These are phyloP conservation scores for Verbascum thapsus DNA, from an alignment of 257 asterid genomes.

Conservation along the genomic window DNA sequence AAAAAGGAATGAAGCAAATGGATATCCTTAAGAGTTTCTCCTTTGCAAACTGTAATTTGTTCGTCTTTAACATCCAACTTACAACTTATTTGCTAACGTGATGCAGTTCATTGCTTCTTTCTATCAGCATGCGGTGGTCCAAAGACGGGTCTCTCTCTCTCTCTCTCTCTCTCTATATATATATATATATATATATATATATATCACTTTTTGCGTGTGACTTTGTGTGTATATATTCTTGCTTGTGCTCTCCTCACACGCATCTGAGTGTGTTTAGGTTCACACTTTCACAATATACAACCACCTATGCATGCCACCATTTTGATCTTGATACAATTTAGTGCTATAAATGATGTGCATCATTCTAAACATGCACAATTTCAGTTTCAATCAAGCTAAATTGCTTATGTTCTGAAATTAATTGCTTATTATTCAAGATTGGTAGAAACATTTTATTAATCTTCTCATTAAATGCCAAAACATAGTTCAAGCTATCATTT, in stretches of 20 bases:
- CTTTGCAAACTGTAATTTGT: slow-evolving; percentile 15
- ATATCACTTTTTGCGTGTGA: no score
- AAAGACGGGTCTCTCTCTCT: slow-evolving; percentile 70
- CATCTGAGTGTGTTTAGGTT: slow-evolving; percentile 20
- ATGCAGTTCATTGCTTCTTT: slow-evolving; percentile 94
- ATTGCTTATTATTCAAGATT: neutral
- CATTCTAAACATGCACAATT: slow-evolving; percentile 13
- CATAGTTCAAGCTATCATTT: slow-evolving; percentile 4
- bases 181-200: no score
- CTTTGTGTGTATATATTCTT: neutral
- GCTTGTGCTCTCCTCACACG: slow-evolving; percentile 1
- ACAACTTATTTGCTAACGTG: slow-evolving; percentile 22
- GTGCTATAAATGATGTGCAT: neutral
- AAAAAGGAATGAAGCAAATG: slow-evolving; percentile 5
- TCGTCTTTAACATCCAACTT: slow-evolving; percentile 17
- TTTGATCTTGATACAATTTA: neutral
- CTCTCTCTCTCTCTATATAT: slow-evolving; percentile 19
- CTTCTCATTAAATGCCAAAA: neutral
- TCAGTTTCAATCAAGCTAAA: slow-evolving; percentile 4
- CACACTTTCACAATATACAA: slow-evolving; percentile 1
- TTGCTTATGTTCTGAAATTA: neutral
- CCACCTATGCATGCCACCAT: neutral
- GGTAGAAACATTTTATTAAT: neutral
- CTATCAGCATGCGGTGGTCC: slow-evolving; percentile 96
- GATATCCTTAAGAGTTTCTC: slow-evolving; percentile 6